These are phyloP conservation scores for Stephania yunnanensis DNA, from an alignment of 164 flowering plant species.

Conservation along the genomic window DNA sequence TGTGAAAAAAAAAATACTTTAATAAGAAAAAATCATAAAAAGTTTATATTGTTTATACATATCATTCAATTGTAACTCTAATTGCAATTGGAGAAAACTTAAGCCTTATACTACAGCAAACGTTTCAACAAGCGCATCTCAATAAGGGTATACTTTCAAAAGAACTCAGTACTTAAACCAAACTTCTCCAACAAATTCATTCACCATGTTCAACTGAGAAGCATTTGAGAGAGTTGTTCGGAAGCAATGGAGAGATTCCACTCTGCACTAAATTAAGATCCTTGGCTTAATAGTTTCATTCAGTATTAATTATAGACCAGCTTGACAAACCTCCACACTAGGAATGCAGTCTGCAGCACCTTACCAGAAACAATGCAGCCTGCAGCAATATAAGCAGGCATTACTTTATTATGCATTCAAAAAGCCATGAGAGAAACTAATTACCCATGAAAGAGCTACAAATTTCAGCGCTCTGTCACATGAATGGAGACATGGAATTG, in stretches of 20 bases:
- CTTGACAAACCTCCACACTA: slow-evolving; percentile 37
- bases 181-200: slow-evolving; percentile 24
- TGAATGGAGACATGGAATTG: neutral
- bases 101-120: neutral
- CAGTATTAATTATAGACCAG: slow-evolving; percentile 35
- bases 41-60: neutral
- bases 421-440: neutral
- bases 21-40: neutral
- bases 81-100: neutral
- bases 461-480: neutral
- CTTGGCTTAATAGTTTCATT: slow-evolving; percentile 44
- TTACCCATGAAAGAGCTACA: neutral
- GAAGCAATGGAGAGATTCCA: slow-evolving; percentile 37
- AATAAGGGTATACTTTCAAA: neutral
- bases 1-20: neutral
- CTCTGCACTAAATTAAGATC: slow-evolving; percentile 34
- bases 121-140: neutral
- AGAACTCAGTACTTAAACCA: slow-evolving; percentile 1
- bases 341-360: slow-evolving; percentile 43
- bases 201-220: slow-evolving; percentile 18
- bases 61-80: neutral
- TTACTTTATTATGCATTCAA: slow-evolving; percentile 12
- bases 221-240: slow-evolving; percentile 13
- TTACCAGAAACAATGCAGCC: slow-evolving; percentile 11
- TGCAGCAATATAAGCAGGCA: slow-evolving; percentile 9